phyloP scores from a whole-genome alignment of 768 basidiomycete genomes.

The Boletus subcaerulescens region DNA sequence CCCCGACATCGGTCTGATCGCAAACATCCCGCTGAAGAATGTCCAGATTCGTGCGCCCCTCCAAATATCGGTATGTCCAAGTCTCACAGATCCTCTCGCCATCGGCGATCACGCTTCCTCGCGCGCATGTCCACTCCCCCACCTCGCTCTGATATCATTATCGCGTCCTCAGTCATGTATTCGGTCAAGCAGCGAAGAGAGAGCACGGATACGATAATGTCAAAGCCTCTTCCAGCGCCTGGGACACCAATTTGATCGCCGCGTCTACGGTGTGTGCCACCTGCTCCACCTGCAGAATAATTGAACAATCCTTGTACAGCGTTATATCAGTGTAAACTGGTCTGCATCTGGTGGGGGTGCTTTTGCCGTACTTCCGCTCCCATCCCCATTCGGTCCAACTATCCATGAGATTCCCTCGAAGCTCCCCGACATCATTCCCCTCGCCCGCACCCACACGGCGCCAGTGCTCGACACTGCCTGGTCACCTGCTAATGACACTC shows the following conservation, averaged over 20 bases:
- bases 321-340: slow-evolving; percentile 94
- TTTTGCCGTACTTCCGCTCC: slow-evolving; percentile 89
- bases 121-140: not conserved
- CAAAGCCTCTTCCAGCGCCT: slow-evolving; percentile 85
- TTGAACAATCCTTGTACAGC: slow-evolving; percentile 35
- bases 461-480: slow-evolving; percentile 93
- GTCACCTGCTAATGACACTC: slow-evolving; percentile 89
- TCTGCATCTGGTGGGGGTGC: slow-evolving; percentile 90
- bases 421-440: slow-evolving; percentile 88
- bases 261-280: slow-evolving; percentile 62
- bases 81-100: slow-evolving; percentile 6
- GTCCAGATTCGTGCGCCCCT: slow-evolving; percentile 84
- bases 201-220: slow-evolving; percentile 78
- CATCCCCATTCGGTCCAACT: slow-evolving; percentile 60
- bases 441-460: slow-evolving; percentile 83
- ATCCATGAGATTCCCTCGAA: slow-evolving; percentile 61
- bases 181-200: slow-evolving; percentile 84
- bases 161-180: slow-evolving; percentile 69
- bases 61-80: slow-evolving; percentile 73
- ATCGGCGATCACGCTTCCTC: not conserved
- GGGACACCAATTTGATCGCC: slow-evolving; percentile 92
- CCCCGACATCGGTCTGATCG: not conserved
- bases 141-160: not conserved
- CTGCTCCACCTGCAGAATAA: not conserved
- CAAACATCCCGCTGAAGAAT: slow-evolving; percentile 35